phyloP scores from a whole-genome alignment of 768 basidiomycete species.

The Mycena galopus region DNA sequence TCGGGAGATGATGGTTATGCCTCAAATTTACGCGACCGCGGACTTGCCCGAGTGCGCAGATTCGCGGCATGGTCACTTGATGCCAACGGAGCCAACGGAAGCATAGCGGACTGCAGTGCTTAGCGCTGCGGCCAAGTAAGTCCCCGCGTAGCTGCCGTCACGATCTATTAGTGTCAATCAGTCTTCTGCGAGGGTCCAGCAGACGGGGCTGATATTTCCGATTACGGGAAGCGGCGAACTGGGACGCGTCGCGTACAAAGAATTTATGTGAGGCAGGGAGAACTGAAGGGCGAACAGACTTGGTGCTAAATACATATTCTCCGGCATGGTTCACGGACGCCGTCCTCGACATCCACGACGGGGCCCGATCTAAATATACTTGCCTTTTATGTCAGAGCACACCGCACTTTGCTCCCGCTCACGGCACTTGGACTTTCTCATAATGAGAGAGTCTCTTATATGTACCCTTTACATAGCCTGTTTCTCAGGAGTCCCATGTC shows the following conservation, averaged over 20 bases:
- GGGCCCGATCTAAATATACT: conserved; percentile 4
- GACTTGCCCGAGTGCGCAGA: no score
- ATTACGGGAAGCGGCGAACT: conserved; percentile 20
- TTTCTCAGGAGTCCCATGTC: background rate
- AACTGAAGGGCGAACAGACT: background rate
- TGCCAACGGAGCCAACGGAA: no score
- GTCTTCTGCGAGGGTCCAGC: conserved; percentile 9
- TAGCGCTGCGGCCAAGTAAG: no score
- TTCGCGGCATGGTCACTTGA: no score
- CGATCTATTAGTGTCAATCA: conserved; percentile 13
- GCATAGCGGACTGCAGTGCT: no score
- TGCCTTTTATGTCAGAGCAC: background rate
- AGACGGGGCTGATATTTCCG: conserved; percentile 4
- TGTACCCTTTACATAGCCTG: conserved; percentile 23
- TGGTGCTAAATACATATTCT: background rate
- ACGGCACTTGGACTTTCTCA: conserved; percentile 32
- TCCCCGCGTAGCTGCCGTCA: conserved; percentile 10
- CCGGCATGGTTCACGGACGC: no score
- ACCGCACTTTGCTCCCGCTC: conserved; percentile 6
- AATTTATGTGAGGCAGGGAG: background rate
- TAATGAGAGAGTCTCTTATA: conserved; percentile 7
- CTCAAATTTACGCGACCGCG: no score
- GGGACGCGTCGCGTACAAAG: no score
- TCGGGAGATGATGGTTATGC: no score
- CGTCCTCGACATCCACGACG: no score